Evolutionary conservation across 805 yeast species (phyloP).

Genomic region (Metschnikowia baotianmanensis): DNA sequence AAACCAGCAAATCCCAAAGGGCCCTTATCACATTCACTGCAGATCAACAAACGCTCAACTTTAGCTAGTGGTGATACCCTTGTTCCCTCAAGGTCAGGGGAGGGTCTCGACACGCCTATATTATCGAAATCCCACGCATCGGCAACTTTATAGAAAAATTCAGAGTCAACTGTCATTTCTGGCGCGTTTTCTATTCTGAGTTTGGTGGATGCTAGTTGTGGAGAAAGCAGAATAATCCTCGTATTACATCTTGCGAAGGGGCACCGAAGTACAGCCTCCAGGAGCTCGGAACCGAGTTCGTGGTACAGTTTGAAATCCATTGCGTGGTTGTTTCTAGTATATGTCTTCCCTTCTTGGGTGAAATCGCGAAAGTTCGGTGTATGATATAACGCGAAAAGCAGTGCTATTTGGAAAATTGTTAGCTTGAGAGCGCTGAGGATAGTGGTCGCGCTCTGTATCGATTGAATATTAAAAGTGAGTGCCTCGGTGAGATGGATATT

Average conservation of each 20-base stretch:
- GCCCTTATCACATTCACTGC: conserved; percentile 78
- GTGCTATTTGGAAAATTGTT: too few relatives aligned
- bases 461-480: too few relatives aligned
- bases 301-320: conserved; percentile 7
- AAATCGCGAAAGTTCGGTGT: too few relatives aligned
- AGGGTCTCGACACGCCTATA: conserved; percentile 63
- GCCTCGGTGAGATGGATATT: too few relatives aligned
- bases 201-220: conserved; percentile 8
- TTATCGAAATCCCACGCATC: conserved; percentile 82
- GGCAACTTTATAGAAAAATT: conserved; percentile 40
- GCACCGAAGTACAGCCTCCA: conserved; percentile 21
- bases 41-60: conserved; percentile 55
- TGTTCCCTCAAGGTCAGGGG: conserved; percentile 25
- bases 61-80: conserved; percentile 21
- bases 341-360: not conserved
- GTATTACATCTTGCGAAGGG: conserved; percentile 27
- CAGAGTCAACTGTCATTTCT: conserved; percentile 22
- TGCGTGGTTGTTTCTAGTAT: not conserved
- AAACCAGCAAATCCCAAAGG: conserved; percentile 69
- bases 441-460: too few relatives aligned
- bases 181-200: conserved; percentile 27
- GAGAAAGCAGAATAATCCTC: conserved; percentile 23
- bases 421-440: too few relatives aligned
- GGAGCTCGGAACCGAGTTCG: conserved; percentile 6
- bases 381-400: too few relatives aligned